Conservation (phyloP, 192 early-diverging fungal species). For the Coemansia sp. region DNA sequence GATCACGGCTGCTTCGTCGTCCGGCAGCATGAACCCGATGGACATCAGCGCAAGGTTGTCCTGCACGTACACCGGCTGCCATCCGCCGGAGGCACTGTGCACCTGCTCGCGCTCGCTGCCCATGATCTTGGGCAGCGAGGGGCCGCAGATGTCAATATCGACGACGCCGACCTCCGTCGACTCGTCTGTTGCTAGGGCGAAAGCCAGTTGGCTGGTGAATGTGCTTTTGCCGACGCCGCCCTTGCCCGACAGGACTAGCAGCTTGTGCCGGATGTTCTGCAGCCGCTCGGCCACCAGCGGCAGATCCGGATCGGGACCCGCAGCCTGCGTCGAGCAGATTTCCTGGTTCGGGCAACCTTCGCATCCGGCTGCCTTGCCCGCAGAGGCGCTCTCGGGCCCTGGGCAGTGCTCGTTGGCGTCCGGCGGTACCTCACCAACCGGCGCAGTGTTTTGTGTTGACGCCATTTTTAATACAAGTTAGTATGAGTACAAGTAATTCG, state of each 20-base stretch:
- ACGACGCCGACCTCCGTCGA: conserved; percentile 72
- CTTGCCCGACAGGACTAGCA: conserved; percentile 94
- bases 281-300: conserved; percentile 64
- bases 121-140: conserved; percentile 92
- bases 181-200: conserved; percentile 61
- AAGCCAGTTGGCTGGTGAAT: conserved; percentile 83
- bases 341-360: conserved; percentile 80
- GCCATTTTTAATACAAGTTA: background rate
- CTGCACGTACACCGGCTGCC: conserved; percentile 75
- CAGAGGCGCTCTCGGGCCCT: conserved; percentile 67
- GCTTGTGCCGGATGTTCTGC: conserved; percentile 68
- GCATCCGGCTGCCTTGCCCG: conserved; percentile 72
- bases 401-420: conserved; percentile 77
- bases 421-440: conserved; percentile 33
- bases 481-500: background rate
- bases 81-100: conserved; percentile 78
- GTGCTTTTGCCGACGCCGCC: conserved; percentile 97
- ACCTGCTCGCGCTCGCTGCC: conserved; percentile 77
- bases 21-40: conserved; percentile 88
- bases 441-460: conserved; percentile 3
- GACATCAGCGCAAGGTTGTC: conserved; percentile 86
- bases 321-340: conserved; percentile 69
- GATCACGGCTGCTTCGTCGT: conserved; percentile 87
- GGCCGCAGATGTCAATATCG: conserved; percentile 97
- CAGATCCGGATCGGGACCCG: conserved; percentile 80